phyloP scores from a whole-genome alignment of 2,329 filamentous ascomycete species.

The Trematosphaeria pertusa region DNA sequence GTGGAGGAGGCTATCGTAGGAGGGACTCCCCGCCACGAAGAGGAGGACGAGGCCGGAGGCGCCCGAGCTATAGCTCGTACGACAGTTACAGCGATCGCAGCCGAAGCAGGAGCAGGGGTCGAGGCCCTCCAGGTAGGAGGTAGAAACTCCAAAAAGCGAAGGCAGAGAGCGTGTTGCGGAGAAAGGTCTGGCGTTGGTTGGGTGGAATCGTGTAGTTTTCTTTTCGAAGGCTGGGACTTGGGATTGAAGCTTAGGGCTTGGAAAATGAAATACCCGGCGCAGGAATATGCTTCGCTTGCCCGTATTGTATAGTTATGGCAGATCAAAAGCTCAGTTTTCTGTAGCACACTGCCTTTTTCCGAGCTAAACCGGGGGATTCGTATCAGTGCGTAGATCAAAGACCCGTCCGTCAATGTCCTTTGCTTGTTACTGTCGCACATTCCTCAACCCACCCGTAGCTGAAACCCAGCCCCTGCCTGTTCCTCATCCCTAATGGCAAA shows the following conservation, averaged over 20 bases:
- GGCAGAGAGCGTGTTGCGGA: slow-evolving; percentile 1
- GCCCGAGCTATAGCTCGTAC: slow-evolving; percentile 69
- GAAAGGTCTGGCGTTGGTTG: too few relatives aligned
- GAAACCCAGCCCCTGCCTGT: slow-evolving; percentile 57
- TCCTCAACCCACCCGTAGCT: slow-evolving; percentile 41
- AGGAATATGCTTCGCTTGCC: too few relatives aligned
- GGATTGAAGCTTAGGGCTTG: too few relatives aligned
- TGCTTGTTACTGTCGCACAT: too few relatives aligned
- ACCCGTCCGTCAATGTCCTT: background rate
- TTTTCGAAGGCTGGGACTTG: too few relatives aligned
- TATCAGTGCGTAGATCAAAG: background rate
- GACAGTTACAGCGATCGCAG: slow-evolving; percentile 63
- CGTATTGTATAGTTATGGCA: too few relatives aligned
- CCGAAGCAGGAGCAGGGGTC: slow-evolving; percentile 50
- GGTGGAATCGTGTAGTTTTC: too few relatives aligned
- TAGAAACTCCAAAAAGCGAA: slow-evolving; percentile 2
- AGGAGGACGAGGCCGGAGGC: slow-evolving; percentile 59
- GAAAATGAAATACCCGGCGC: too few relatives aligned
- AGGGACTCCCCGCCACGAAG: slow-evolving; percentile 52
- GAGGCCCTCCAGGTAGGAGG: slow-evolving; percentile 38
- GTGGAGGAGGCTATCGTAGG: slow-evolving; percentile 36
- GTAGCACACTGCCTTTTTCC: too few relatives aligned
- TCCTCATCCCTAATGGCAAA: slow-evolving; percentile 58
- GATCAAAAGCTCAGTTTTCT: too few relatives aligned
- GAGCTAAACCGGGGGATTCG: too few relatives aligned